Percentiles rank a stretch among this genome's conserved stretches.
Conservation (phyloP, 352 stramenopile species). For the Aphanomyces stellatus region DNA sequence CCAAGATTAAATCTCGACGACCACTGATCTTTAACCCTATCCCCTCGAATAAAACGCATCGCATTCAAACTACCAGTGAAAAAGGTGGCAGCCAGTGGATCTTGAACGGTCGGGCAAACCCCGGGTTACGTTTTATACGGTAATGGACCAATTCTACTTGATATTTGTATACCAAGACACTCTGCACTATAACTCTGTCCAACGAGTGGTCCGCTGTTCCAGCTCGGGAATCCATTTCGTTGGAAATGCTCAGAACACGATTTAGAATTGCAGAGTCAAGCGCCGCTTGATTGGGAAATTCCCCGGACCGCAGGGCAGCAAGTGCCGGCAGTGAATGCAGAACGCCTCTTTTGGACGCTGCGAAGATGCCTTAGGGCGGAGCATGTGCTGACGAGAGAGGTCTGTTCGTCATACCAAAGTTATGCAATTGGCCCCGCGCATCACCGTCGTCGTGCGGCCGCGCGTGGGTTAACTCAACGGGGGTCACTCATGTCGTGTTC, state of each 20-base stretch:
- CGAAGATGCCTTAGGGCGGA: conserved; percentile 7
- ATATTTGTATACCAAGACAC: background rate
- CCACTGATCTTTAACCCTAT: background rate
- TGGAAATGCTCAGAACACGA: conserved; percentile 61
- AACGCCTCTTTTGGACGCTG: conserved; percentile 39
- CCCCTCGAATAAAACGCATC: background rate
- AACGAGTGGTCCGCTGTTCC: conserved; percentile 1
- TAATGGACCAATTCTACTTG: background rate
- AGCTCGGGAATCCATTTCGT: background rate
- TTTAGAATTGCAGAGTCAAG: conserved; percentile 91
- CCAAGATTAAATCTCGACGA: too few relatives aligned
- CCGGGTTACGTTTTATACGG: background rate
- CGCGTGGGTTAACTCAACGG: conserved; percentile 84
- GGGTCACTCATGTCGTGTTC: conserved; percentile 90
- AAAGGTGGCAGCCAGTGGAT: background rate
- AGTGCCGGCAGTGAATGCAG: conserved; percentile 76
- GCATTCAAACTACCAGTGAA: conserved; percentile 1
- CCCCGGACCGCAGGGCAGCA: conserved; percentile 83
- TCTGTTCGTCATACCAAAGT: conserved; percentile 88
- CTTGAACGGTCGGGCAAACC: background rate
- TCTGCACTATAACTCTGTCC: background rate
- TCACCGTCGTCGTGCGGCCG: conserved; percentile 51
- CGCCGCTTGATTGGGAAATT: conserved; percentile 82
- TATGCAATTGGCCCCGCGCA: conserved; percentile 84
- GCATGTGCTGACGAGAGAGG: conserved; percentile 41